Conservation (phyloP, 2,329 filamentous ascomycete genomes). For the Nemania sp. region DNA sequence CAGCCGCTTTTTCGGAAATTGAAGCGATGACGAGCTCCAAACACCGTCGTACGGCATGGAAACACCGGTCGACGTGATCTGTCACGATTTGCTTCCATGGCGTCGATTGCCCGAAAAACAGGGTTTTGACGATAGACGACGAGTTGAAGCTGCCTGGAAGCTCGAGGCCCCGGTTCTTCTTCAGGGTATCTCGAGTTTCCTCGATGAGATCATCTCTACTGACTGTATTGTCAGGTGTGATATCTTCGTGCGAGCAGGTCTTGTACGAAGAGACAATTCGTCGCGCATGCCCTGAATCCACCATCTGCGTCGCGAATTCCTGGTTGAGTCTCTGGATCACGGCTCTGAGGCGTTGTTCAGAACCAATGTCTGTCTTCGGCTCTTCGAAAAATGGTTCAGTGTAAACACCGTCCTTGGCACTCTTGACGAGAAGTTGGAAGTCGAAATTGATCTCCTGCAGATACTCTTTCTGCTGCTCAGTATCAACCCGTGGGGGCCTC, state of each 20-base stretch:
- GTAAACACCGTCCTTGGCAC: conserved; percentile 55
- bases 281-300: conserved; percentile 41
- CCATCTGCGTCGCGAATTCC: conserved; percentile 51
- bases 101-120: conserved; percentile 62
- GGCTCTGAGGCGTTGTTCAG: conserved; percentile 54
- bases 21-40: conserved; percentile 49
- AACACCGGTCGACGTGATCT: conserved; percentile 51
- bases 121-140: conserved; percentile 56
- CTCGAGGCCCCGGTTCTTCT: conserved; percentile 55
- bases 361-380: conserved; percentile 37
- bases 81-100: conserved; percentile 56
- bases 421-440: conserved; percentile 49
- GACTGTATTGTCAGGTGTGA: conserved; percentile 18
- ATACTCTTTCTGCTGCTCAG: conserved; percentile 51
- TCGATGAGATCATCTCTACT: conserved; percentile 44
- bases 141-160: conserved; percentile 65
- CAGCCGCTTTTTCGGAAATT: conserved; percentile 44
- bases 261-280: neutral
- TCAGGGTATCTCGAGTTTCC: conserved; percentile 45
- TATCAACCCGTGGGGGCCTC: conserved; percentile 51
- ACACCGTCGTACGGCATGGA: conserved; percentile 50
- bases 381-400: conserved; percentile 54
- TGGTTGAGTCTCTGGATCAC: conserved; percentile 54
- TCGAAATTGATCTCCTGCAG: conserved; percentile 50
- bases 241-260: neutral